These are phyloP conservation scores for Orobanche coerulescens DNA, from an alignment of 257 asterid genomes.

Conservation along the genomic window DNA sequence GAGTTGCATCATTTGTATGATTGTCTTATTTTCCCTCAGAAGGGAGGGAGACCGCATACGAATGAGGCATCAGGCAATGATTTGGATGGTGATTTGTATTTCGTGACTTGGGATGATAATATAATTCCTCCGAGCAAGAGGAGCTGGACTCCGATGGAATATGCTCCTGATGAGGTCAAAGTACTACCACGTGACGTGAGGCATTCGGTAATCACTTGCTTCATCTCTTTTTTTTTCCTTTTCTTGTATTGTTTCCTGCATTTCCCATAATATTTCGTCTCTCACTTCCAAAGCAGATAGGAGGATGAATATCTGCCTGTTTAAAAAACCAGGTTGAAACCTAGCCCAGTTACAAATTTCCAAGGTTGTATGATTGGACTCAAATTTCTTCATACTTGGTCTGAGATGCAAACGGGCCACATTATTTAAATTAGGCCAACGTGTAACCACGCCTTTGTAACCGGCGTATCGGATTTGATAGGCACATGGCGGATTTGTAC, in stretches of 20 bases:
- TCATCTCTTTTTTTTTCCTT: neutral
- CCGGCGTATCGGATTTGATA: too few species aligned
- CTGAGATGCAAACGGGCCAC: too few species aligned
- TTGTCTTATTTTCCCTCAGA: slow-evolving; percentile 77
- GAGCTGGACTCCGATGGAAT: slow-evolving; percentile 82
- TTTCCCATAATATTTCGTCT: slow-evolving; percentile 55
- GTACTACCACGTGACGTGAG: slow-evolving; percentile 40
- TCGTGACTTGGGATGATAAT: slow-evolving; percentile 85
- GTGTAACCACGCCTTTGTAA: too few species aligned
- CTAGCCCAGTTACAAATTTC: too few species aligned
- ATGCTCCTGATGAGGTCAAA: slow-evolving; percentile 44
- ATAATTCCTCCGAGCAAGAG: slow-evolving; percentile 76
- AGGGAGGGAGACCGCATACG: slow-evolving; percentile 81
- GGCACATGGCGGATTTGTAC: too few species aligned
- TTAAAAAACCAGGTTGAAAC: too few species aligned
- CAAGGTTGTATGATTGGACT: too few species aligned
- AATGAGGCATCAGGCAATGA: slow-evolving; percentile 96
- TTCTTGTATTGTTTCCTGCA: slow-evolving; percentile 74
- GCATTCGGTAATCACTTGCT: slow-evolving; percentile 36
- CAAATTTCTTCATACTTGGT: too few species aligned
- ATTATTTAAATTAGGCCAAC: too few species aligned
- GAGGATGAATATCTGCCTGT: too few species aligned
- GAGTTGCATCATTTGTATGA: slow-evolving; percentile 57
- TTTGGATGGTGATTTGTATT: slow-evolving; percentile 82
- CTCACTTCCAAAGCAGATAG: slow-evolving; percentile 50